Percentiles rank a stretch among this genome's conserved stretches.
These are phyloP conservation scores for Peterozyma xylosa DNA, from an alignment of 805 yeast species.

Conservation along the genomic window DNA sequence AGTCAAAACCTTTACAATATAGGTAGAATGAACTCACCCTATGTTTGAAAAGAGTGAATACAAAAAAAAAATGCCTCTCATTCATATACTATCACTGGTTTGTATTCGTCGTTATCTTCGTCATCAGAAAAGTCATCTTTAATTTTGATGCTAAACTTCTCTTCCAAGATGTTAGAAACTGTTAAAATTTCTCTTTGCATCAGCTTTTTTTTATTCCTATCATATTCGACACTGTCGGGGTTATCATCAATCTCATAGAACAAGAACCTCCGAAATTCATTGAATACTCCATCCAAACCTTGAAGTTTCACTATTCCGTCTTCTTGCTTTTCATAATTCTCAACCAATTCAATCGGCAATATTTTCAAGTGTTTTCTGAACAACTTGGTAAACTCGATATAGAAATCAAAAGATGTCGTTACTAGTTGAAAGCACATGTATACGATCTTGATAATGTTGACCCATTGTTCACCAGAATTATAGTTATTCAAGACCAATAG, in stretches of 20 bases:
- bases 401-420: conserved; percentile 17
- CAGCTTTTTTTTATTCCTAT: not conserved
- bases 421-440: conserved; percentile 26
- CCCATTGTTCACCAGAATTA: conserved; percentile 62
- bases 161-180: not conserved
- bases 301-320: conserved; percentile 5
- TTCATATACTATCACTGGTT: not conserved
- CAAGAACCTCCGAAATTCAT: conserved; percentile 1
- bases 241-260: conserved; percentile 2
- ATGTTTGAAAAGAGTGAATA: too few species aligned
- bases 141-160: not conserved
- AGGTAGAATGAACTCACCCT: too few species aligned
- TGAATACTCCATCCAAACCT: not conserved
- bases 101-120: not conserved
- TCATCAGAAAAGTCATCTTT: not conserved
- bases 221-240: not conserved
- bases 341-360: conserved; percentile 2
- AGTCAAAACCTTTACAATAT: too few species aligned
- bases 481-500: conserved; percentile 51
- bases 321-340: conserved; percentile 1
- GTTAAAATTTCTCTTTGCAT: not conserved
- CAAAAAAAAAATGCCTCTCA: too few species aligned
- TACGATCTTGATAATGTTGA: conserved; percentile 35
- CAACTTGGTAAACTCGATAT: conserved; percentile 21
- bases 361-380: conserved; percentile 28